Conservation (phyloP, 1,284 basidiomycete species). For the Ceratobasidium sp. region DNA sequence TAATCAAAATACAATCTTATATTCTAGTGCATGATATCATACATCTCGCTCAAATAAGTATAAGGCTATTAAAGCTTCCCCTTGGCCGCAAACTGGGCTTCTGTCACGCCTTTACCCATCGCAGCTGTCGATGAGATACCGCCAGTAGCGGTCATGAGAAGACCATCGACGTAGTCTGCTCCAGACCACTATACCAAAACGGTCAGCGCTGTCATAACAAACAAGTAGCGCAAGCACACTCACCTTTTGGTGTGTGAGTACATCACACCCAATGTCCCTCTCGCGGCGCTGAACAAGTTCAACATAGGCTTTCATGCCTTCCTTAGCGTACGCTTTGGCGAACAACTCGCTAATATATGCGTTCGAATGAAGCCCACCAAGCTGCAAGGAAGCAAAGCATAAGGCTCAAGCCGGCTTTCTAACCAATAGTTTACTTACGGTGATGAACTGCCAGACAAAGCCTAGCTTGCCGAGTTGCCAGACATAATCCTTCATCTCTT, state of each 20-base stretch:
- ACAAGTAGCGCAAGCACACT: conserved; percentile 46
- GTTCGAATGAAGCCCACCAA: conserved; percentile 96
- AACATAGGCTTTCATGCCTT: conserved; percentile 75
- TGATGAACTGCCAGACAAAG: conserved; percentile 99
- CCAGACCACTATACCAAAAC: conserved; percentile 83
- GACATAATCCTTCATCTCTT: conserved; percentile 91
- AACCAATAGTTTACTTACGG: conserved; percentile 65
- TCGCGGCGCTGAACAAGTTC: conserved; percentile 61
- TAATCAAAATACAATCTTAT: neutral
- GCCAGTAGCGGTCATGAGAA: conserved; percentile 95
- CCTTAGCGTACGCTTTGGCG: conserved; percentile 86
- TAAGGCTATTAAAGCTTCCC: conserved; percentile 34
- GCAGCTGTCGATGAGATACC: conserved; percentile 95
- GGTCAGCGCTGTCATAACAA: conserved; percentile 43
- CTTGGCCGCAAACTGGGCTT: conserved; percentile 77
- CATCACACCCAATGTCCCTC: conserved; percentile 61
- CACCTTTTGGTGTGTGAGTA: conserved; percentile 62
- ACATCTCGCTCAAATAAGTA: conserved; percentile 16
- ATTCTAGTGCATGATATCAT: conserved; percentile 14
- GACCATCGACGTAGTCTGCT: conserved; percentile 90
- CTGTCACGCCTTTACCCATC: conserved; percentile 95
- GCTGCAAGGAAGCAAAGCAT: conserved; percentile 62
- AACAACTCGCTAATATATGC: conserved; percentile 97
- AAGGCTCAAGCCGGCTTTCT: neutral
- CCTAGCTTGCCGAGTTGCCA: conserved; percentile 95